Evolutionary conservation across 257 asterid species (phyloP), one percentile per base, ranked within the genome.

Genomic region (Verbascum thapsus): DNA sequence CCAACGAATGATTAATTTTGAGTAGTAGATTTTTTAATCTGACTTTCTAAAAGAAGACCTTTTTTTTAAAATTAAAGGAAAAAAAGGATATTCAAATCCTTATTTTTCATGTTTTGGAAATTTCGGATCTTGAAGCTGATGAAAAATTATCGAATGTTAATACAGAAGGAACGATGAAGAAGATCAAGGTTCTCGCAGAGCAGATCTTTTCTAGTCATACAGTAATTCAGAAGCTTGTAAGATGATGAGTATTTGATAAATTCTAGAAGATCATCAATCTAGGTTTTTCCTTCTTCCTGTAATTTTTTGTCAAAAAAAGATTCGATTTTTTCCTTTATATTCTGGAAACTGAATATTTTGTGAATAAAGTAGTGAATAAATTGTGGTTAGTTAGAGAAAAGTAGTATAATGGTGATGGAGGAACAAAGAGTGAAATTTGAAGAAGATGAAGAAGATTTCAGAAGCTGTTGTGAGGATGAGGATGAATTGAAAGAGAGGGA

Each of bases 401-500:
- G 18, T 16, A 12, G 52, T 49, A 41, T 43, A n/a, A 17, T 69
- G 58, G 64, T 6, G 16, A 79, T 79, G 86, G 85, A 73, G 64
- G 82, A 68, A 48, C 54, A 71, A 50, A 34, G 69, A 62, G 74
- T 63, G 58, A 70, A 73, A 58, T 39, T 76, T 11, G 94, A 84
- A 64, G 96, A 90, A 56, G 97, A 94, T 0, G 97, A 92, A 67
- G 99, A 92, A 9, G 99, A 94, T 17, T 94, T 90, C 72, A 78
- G 88, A 59, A 90, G 99, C 80, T 94, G 99, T 63, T 90, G 82
- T 61, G 97, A 81, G 74, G 88, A 88, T 39, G 80, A 76, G 73
- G 85, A 79, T 72, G 94, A 79, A 48, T 48, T 81, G 78, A 68
- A 78, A 64, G 71, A 69, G 60, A 70, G 70, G 22, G 86, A 75